A percentile compares a stretch with the other conserved stretches of the same genome.
phyloP scores from a whole-genome alignment of 2,329 filamentous ascomycete species.

The Arthrobotrys megalospora region DNA sequence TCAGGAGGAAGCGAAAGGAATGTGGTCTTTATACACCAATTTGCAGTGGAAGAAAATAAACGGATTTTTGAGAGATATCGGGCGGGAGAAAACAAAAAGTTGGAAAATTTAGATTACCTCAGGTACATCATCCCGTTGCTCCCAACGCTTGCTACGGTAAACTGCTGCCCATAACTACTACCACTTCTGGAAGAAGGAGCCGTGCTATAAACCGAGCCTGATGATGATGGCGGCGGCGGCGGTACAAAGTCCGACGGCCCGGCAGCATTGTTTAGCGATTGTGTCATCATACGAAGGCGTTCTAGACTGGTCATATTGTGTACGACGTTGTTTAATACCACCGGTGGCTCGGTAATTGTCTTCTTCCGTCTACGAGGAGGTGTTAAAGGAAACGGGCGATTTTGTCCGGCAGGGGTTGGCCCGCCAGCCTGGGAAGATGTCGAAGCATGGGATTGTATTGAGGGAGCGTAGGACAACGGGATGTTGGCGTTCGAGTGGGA shows the following conservation, averaged over 20 bases:
- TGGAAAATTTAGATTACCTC: constrained; percentile 52
- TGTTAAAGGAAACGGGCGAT: constrained; percentile 55
- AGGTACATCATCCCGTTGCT: constrained; percentile 62
- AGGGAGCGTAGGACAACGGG: constrained; percentile 52
- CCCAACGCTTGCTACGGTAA: constrained; percentile 60
- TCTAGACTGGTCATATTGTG: constrained; percentile 61
- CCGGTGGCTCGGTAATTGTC: constrained; percentile 57
- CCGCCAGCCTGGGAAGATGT: constrained; percentile 25
- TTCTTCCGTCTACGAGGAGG: constrained; percentile 59
- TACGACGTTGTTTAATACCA: constrained; percentile 57
- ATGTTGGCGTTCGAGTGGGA: constrained; percentile 55
- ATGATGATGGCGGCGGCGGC: constrained; percentile 57
- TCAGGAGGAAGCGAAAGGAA: constrained; percentile 14
- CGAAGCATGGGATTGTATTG: constrained; percentile 52
- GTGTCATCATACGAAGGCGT: constrained; percentile 61
- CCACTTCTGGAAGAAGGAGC: constrained; percentile 57
- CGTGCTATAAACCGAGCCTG: constrained; percentile 54
- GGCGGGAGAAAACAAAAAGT: constrained; percentile 28
- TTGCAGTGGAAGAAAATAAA: constrained; percentile 4
- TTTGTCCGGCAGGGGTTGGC: constrained; percentile 10
- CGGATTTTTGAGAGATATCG: constrained; percentile 11
- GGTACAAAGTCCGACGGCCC: constrained; percentile 49
- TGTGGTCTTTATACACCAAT: neutral
- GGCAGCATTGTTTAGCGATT: constrained; percentile 51
- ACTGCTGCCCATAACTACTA: constrained; percentile 56